phyloP scores from a whole-genome alignment of 805 yeast species.

The Wickerhamiella sergipiensis region DNA sequence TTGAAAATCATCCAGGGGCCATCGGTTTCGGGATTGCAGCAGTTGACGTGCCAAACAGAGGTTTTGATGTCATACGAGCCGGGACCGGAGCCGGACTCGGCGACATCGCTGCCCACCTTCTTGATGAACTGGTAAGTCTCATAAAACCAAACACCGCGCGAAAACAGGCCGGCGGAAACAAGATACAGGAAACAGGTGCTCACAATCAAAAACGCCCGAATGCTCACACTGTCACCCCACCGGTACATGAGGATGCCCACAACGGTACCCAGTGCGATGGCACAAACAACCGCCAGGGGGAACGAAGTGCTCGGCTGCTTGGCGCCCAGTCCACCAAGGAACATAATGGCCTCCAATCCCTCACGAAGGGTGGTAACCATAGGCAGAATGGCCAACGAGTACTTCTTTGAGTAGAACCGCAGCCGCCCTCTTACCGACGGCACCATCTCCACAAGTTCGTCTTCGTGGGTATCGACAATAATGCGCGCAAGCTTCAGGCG shows the following conservation, averaged over 20 bases:
- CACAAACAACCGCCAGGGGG: constrained; percentile 49
- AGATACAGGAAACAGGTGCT: constrained; percentile 72
- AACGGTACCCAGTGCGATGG: constrained; percentile 41
- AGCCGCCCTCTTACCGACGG: not conserved
- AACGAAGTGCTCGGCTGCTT: constrained; percentile 53
- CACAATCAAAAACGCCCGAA: constrained; percentile 57
- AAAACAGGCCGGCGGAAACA: constrained; percentile 76
- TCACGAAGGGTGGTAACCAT: constrained; percentile 78
- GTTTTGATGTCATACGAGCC: constrained; percentile 74
- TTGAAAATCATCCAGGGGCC: constrained; percentile 87
- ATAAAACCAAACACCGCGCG: constrained; percentile 82
- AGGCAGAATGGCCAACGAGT: constrained; percentile 66
- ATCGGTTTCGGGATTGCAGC: constrained; percentile 87
- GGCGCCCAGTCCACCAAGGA: constrained; percentile 78
- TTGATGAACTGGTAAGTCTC: constrained; percentile 68
- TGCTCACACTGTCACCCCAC: constrained; percentile 66
- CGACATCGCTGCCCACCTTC: constrained; percentile 70
- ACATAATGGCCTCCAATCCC: constrained; percentile 84
- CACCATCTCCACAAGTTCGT: not conserved
- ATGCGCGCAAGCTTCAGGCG: constrained; percentile 40
- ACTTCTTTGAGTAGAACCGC: constrained; percentile 27
- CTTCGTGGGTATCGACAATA: constrained; percentile 18
- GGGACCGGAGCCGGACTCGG: constrained; percentile 85
- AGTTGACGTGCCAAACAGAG: constrained; percentile 88
- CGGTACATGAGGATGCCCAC: constrained; percentile 58